These are phyloP conservation scores for Fusarium buxicola DNA, from an alignment of 2,329 filamentous ascomycete species.

Conservation along the genomic window DNA sequence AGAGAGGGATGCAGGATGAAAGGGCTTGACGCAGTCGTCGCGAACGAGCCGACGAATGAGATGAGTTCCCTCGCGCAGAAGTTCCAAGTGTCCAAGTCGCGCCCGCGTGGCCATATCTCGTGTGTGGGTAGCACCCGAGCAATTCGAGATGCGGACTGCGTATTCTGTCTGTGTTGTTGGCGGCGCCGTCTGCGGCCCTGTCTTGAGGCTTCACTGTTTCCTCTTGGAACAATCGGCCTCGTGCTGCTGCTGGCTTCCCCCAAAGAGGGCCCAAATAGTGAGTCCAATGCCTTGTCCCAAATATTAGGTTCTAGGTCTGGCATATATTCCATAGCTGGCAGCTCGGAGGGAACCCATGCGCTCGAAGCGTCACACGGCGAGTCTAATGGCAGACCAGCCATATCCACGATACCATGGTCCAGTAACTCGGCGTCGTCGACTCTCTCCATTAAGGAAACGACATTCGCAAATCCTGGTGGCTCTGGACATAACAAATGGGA, in stretches of 20 bases:
- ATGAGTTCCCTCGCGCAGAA: slow-evolving; percentile 19
- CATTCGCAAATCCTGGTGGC: too few species aligned
- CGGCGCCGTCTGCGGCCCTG: background rate
- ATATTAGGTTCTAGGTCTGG: background rate
- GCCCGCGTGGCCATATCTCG: slow-evolving; percentile 17
- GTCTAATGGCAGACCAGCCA: too few species aligned
- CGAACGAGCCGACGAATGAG: slow-evolving; percentile 11
- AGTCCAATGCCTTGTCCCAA: background rate
- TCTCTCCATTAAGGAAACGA: background rate
- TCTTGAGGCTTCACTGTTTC: background rate
- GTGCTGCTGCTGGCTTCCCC: background rate
- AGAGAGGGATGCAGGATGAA: slow-evolving; percentile 4
- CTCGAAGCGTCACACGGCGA: background rate
- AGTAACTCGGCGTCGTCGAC: background rate
- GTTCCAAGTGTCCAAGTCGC: slow-evolving; percentile 15
- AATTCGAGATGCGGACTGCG: background rate
- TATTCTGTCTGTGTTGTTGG: background rate
- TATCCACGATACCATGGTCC: background rate
- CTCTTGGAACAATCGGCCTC: background rate
- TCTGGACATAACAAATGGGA: background rate
- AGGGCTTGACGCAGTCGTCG: slow-evolving; percentile 7
- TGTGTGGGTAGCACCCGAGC: background rate
- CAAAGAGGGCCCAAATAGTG: background rate
- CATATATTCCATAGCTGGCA: background rate
- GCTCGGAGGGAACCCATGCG: background rate